Percentiles rank a stretch among this genome's conserved stretches.
These are phyloP conservation scores for Fusarium longipes DNA, from an alignment of 2,329 filamentous ascomycete species.

Conservation along the genomic window DNA sequence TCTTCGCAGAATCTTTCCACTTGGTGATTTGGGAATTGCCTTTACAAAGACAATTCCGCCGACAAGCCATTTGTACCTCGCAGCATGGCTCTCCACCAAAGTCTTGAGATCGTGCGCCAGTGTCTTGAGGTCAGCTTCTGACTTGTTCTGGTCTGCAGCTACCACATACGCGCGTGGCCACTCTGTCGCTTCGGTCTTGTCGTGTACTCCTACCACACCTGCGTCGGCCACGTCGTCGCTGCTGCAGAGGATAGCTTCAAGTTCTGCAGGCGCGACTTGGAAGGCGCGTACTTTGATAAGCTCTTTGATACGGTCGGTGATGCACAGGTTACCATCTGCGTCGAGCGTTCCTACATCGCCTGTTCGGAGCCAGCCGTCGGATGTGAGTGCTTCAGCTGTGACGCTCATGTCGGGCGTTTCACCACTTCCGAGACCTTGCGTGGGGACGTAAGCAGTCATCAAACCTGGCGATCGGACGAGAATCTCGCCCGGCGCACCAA, in stretches of 20 bases:
- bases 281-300: slow-evolving; percentile 71
- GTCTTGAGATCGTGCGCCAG: slow-evolving; percentile 65
- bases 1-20: slow-evolving; percentile 61
- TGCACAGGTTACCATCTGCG: slow-evolving; percentile 66
- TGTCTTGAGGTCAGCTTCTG: slow-evolving; percentile 54
- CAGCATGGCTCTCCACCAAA: slow-evolving; percentile 69
- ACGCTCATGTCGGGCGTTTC: slow-evolving; percentile 51
- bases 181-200: slow-evolving; percentile 69
- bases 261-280: slow-evolving; percentile 68
- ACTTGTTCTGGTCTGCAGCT: slow-evolving; percentile 37
- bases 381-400: slow-evolving; percentile 53
- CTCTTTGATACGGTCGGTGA: slow-evolving; percentile 79
- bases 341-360: slow-evolving; percentile 75
- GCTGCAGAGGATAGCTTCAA: slow-evolving; percentile 53
- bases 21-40: slow-evolving; percentile 76
- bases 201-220: slow-evolving; percentile 70
- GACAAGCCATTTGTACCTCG: slow-evolving; percentile 73
- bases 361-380: slow-evolving; percentile 76
- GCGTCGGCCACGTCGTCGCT: slow-evolving; percentile 67
- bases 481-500: slow-evolving; percentile 69
- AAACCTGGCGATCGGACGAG: slow-evolving; percentile 72
- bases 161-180: slow-evolving; percentile 73
- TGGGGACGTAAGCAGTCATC: slow-evolving; percentile 76
- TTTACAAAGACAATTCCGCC: slow-evolving; percentile 78
- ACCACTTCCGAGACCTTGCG: slow-evolving; percentile 54